Percentiles rank a stretch among this genome's conserved stretches.
phyloP scores from a whole-genome alignment of 2,329 filamentous ascomycete species.

The Colletotrichum orbiculare region DNA sequence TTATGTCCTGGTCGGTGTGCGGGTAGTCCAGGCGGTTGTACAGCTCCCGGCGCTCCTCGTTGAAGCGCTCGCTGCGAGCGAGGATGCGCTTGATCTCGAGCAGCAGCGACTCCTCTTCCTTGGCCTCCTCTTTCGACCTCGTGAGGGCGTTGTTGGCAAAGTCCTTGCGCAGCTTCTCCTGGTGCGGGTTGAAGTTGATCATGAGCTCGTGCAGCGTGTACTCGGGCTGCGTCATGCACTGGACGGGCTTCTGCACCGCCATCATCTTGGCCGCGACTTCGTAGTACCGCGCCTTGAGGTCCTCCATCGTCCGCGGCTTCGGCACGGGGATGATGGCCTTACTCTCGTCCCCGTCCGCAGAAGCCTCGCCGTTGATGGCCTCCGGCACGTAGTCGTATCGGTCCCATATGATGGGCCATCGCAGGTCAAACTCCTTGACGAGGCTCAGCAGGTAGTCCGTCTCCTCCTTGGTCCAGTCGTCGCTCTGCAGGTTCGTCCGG shows the following conservation, averaged over 20 bases:
- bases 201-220: conserved; percentile 87
- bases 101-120: conserved; percentile 90
- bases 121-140: conserved; percentile 85
- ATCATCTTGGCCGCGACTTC: conserved; percentile 85
- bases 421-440: conserved; percentile 82
- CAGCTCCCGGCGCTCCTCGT: conserved; percentile 87
- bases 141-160: conserved; percentile 84
- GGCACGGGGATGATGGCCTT: conserved; percentile 65
- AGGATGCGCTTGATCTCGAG: conserved; percentile 93
- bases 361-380: conserved; percentile 56
- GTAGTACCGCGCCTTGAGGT: conserved; percentile 93
- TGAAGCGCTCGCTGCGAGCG: conserved; percentile 84
- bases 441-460: conserved; percentile 89
- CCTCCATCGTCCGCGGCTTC: conserved; percentile 80
- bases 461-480: conserved; percentile 91
- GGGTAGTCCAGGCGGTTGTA: conserved; percentile 90
- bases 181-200: conserved; percentile 83
- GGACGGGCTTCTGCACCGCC: conserved; percentile 80
- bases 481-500: conserved; percentile 74
- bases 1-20: conserved; percentile 74
- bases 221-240: conserved; percentile 88
- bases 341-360: conserved; percentile 57
- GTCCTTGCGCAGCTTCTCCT: conserved; percentile 84
- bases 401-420: conserved; percentile 93
- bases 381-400: conserved; percentile 81